Percentiles rank a stretch among this genome's conserved stretches.
Evolutionary conservation across 1,284 basidiomycete genomes (phyloP).

Genomic region (Fomitopsis schrenkii): DNA sequence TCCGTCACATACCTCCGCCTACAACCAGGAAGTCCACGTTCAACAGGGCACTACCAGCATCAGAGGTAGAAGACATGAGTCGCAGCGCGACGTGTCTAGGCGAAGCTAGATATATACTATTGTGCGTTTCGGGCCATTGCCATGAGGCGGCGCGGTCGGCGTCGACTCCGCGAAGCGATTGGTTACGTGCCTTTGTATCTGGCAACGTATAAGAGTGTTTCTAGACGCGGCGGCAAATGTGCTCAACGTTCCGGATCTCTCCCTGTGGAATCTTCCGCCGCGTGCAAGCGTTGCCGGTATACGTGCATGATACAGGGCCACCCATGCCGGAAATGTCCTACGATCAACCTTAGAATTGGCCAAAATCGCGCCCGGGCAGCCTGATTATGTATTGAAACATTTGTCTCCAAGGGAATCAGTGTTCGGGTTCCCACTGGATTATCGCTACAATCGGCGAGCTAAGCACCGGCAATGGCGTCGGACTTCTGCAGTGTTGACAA

Average conservation of each 20-base stretch:
- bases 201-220: not conserved
- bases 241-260: not conserved
- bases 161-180: not conserved
- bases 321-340: not conserved
- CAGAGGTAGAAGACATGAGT: slow-evolving; percentile 12
- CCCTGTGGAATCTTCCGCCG: not conserved
- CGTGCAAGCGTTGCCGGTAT: not conserved
- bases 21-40: slow-evolving; percentile 19
- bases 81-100: not conserved
- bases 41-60: slow-evolving; percentile 10
- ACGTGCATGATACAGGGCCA: not conserved
- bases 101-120: not conserved
- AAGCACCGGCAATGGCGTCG: too few relatives aligned
- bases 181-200: not conserved
- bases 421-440: too few relatives aligned
- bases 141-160: not conserved
- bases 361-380: too few relatives aligned
- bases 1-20: slow-evolving; percentile 18
- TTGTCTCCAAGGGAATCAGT: too few relatives aligned
- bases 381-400: too few relatives aligned
- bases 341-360: not conserved
- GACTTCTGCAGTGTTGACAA: too few relatives aligned
- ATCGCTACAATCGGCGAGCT: too few relatives aligned
- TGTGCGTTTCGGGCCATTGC: not conserved
- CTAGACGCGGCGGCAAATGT: not conserved